Conservation (phyloP, 805 yeast species). For the Diddensiella santjacobensis region DNA sequence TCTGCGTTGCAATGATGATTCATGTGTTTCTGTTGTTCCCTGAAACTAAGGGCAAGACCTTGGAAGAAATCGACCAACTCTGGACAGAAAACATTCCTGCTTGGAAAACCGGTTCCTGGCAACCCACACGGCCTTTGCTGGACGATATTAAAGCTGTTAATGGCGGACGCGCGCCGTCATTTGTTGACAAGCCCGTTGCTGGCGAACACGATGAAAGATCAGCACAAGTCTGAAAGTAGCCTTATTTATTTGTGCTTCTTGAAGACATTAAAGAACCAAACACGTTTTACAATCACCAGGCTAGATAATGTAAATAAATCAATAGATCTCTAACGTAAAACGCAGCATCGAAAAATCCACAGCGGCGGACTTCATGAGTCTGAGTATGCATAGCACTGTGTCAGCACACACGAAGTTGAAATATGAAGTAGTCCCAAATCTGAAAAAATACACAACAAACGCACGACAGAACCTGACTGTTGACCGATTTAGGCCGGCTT, state of each 20-base stretch:
- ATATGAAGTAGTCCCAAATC: no score
- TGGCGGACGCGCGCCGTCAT: conserved; percentile 31
- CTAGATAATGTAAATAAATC: no score
- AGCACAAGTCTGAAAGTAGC: not conserved
- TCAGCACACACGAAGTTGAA: no score
- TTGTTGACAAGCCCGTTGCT: conserved; percentile 8
- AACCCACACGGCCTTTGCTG: conserved; percentile 17
- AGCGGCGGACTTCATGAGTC: no score
- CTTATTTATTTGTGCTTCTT: not conserved
- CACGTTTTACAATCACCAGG: not conserved
- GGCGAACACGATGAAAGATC: not conserved
- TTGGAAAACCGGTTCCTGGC: conserved; percentile 64
- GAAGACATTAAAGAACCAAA: not conserved
- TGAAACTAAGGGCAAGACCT: conserved; percentile 29
- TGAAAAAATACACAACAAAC: no score
- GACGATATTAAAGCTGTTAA: conserved; percentile 25
- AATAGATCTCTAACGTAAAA: no score
- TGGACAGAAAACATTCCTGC: conserved; percentile 55
- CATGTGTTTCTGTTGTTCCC: conserved; percentile 35
- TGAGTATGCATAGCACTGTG: no score
- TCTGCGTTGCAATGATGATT: conserved; percentile 46
- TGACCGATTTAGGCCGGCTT: no score
- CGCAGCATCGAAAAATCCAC: no score
- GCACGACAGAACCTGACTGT: no score
- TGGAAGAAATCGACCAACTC: conserved; percentile 41